These are phyloP conservation scores for Euryodendron excelsum DNA, from an alignment of 148 eudicot species.

Conservation along the genomic window DNA sequence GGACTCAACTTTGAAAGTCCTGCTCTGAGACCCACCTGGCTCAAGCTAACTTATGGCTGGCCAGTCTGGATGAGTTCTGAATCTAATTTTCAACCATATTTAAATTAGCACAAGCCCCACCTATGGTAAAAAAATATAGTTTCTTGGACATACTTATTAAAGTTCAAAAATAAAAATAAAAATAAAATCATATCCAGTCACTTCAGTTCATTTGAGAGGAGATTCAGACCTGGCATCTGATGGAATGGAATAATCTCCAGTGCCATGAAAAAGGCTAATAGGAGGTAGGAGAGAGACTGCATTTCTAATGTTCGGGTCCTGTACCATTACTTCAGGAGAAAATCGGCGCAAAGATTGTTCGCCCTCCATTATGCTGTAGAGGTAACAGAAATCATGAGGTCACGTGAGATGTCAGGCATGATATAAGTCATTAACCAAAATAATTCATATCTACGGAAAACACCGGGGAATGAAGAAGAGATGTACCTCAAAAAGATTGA, in stretches of 20 bases:
- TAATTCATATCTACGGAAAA: background rate
- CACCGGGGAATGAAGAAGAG: background rate
- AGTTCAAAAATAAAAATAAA: background rate
- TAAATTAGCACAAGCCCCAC: background rate
- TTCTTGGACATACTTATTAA: background rate
- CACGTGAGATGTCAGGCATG: slow-evolving; percentile 4
- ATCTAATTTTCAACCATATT: background rate
- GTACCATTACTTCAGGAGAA: slow-evolving; percentile 85
- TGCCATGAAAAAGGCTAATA: slow-evolving; percentile 78
- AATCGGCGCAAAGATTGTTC: slow-evolving; percentile 63
- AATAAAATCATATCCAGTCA: background rate
- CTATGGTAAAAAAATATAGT: no score
- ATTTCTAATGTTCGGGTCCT: slow-evolving; percentile 57
- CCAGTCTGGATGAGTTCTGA: background rate
- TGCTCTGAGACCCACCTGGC: background rate
- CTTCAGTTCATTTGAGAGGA: background rate
- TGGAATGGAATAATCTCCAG: slow-evolving; percentile 93
- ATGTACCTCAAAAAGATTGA: slow-evolving; percentile 69
- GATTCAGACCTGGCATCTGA: slow-evolving; percentile 65
- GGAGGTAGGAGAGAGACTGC: slow-evolving; percentile 77
- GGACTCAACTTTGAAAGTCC: background rate
- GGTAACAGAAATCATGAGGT: slow-evolving; percentile 16
- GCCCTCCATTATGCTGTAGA: slow-evolving; percentile 88
- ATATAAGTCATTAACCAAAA: background rate
- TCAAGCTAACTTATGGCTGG: background rate